Conservation (phyloP, 129 eudicot genomes). For the Helianthus tuberosus region DNA sequence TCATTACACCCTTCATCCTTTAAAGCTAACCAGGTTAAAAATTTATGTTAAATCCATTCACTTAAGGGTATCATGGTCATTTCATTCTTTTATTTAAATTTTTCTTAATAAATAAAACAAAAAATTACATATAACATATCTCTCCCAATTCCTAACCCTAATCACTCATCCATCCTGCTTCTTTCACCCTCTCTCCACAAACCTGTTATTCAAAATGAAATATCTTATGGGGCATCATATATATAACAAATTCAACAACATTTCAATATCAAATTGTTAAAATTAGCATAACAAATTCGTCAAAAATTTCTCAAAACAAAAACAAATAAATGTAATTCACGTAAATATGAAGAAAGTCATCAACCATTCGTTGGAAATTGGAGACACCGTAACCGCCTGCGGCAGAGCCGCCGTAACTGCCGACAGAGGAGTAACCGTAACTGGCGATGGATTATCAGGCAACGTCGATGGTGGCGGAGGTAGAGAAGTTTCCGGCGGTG, state of each 20-base stretch:
- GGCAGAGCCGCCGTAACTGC: constrained; percentile 45
- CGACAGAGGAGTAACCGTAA: constrained; percentile 35
- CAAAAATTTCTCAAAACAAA: constrained; percentile 10
- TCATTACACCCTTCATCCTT: no score
- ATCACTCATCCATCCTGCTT: no score
- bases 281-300: background rate
- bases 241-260: constrained; percentile 23
- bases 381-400: constrained; percentile 56
- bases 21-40: no score
- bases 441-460: constrained; percentile 16
- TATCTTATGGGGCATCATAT: no score
- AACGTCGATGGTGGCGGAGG: constrained; percentile 28
- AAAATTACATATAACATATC: no score
- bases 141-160: no score
- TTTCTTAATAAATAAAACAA: no score
- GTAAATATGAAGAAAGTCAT: constrained; percentile 15
- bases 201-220: no score
- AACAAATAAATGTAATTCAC: constrained; percentile 29
- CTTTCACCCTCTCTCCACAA: no score
- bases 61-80: no score
- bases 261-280: constrained; percentile 20
- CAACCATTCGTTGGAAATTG: constrained; percentile 68
- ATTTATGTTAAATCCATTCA: no score
- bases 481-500: constrained; percentile 32
- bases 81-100: no score